Base-by-base conservation (phyloP, 2,329 filamentous ascomycete genomes). In the Fusarium albosuccineum region DNA sequence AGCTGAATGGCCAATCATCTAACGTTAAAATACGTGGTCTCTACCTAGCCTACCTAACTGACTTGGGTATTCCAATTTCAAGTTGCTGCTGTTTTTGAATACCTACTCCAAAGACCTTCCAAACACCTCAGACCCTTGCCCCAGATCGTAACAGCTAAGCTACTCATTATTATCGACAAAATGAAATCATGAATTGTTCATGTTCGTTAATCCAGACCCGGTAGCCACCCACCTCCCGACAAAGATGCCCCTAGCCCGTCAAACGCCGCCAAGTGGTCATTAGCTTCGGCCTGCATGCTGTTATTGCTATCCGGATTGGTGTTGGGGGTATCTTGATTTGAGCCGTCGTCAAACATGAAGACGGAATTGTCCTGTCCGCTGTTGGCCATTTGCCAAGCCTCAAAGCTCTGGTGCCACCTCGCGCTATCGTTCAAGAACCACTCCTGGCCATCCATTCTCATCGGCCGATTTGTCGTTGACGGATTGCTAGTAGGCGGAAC, bases 391-490 rank as follows among this genome's bases (percentile, higher is more conserved):
- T 81, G 82, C 86, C 86, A 88, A 3, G 80, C 76, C 56, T 86
- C 82, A 69, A 88, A 88, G 62, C 86, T 83, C 56, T 87, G 84
- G 60, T 88, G 85, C 85, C 86, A 87, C 62, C 81, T 85, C 27
- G 83, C 85, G 16, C 86, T 82, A 61, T 88, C 86, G 54, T 82
- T 86, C 17, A 88, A 74, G 67, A 87, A 86, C 84, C 85, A 89
- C 39, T 87, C 84, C 62, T 85, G 82, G 9, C 82, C 82, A 62
- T 87, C 85, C 44, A 87, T 76, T 6, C 77, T 76, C 63, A 73
- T 57, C 14, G 57, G 73, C 57, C 59, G 74, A 48, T 41, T 70
- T 37, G 67, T 62, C 6, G 61, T 42, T 42, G 69, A 13, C 17
- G 44, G 33, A 42, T 63, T 62, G 60, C 77, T 57, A 67, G 62